Evolutionary conservation across 352 stramenopile genomes (phyloP).

Genomic region (Pythium dissimile): DNA sequence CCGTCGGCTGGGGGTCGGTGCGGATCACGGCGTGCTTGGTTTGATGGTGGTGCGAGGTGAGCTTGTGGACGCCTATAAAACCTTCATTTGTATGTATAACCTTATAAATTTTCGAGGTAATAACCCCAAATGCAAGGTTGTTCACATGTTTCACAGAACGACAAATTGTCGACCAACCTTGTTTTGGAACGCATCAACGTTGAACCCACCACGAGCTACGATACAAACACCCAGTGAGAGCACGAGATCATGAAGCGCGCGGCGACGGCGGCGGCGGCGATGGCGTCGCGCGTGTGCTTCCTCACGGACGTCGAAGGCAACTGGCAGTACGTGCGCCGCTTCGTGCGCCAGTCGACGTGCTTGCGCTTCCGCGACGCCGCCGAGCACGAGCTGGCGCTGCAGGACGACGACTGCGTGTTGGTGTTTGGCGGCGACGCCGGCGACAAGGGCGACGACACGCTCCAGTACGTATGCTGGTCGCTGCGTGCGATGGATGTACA

Average conservation of each 20-base stretch:
- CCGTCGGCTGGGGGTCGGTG: not conserved
- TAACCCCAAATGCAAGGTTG: too few species aligned
- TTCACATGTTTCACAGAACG: too few species aligned
- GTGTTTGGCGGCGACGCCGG: slow-evolving; percentile 90
- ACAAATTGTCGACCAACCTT: too few species aligned
- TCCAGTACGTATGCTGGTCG: slow-evolving; percentile 32
- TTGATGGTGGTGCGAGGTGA: not conserved
- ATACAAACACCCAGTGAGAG: too few species aligned
- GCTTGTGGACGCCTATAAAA: slow-evolving; percentile 17
- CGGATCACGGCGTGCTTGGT: not conserved
- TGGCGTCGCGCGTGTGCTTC: slow-evolving; percentile 49
- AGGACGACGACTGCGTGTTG: slow-evolving; percentile 65
- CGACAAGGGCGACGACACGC: slow-evolving; percentile 88
- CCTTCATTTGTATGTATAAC: slow-evolving; percentile 2
- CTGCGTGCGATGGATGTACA: not conserved
- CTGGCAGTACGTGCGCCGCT: slow-evolving; percentile 70
- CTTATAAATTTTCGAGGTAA: too few species aligned
- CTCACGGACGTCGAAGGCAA: slow-evolving; percentile 83
- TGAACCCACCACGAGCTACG: not conserved
- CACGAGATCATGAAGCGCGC: slow-evolving; percentile 14
- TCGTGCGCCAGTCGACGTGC: slow-evolving; percentile 58
- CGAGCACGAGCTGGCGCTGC: slow-evolving; percentile 49
- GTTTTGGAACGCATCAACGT: not conserved
- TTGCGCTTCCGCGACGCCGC: slow-evolving; percentile 36
- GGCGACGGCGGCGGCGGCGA: slow-evolving; percentile 2